A percentile compares a stretch with the other conserved stretches of the same genome.
Evolutionary conservation across 148 eudicot genomes (phyloP).

Genomic region (Rheum nobile): DNA sequence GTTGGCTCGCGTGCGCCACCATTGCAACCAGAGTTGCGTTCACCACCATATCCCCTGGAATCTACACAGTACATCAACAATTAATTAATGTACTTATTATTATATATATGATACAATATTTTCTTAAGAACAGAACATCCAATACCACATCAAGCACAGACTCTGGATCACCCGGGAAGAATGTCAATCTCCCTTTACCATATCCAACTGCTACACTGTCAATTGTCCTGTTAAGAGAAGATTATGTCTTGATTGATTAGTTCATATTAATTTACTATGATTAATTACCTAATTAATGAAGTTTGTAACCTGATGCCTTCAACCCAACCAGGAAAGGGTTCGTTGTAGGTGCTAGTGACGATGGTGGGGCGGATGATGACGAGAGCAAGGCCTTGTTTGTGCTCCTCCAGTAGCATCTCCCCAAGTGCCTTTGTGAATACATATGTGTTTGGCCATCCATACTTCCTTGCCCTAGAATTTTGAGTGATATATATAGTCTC

Average conservation of each 20-base stretch:
- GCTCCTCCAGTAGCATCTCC: conserved; percentile 58
- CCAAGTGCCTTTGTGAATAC: conserved; percentile 88
- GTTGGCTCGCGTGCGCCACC: conserved; percentile 27
- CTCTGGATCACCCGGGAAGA: conserved; percentile 41
- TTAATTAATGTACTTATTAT: neutral
- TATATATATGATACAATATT: neutral
- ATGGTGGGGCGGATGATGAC: conserved; percentile 83
- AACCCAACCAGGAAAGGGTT: conserved; percentile 89
- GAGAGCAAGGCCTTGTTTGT: conserved; percentile 40
- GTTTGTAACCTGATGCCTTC: conserved; percentile 69
- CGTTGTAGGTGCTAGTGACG: conserved; percentile 67
- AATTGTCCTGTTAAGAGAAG: conserved; percentile 24
- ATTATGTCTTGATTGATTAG: neutral
- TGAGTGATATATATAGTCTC: neutral
- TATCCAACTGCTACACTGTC: conserved; percentile 57
- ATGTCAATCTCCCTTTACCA: conserved; percentile 52
- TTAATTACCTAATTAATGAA: too few relatives aligned
- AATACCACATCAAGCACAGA: conserved; percentile 36
- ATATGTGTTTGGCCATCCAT: conserved; percentile 90
- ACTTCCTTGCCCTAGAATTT: conserved; percentile 43
- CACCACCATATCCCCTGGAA: conserved; percentile 17
- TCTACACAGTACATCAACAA: neutral
- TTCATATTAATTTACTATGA: too few relatives aligned
- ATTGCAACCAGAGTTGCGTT: conserved; percentile 11
- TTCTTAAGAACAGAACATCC: neutral